A percentile compares a stretch with the other conserved stretches of the same genome.
phyloP scores from a whole-genome alignment of 1,284 basidiomycete genomes.

The Trichosporon asahii region DNA sequence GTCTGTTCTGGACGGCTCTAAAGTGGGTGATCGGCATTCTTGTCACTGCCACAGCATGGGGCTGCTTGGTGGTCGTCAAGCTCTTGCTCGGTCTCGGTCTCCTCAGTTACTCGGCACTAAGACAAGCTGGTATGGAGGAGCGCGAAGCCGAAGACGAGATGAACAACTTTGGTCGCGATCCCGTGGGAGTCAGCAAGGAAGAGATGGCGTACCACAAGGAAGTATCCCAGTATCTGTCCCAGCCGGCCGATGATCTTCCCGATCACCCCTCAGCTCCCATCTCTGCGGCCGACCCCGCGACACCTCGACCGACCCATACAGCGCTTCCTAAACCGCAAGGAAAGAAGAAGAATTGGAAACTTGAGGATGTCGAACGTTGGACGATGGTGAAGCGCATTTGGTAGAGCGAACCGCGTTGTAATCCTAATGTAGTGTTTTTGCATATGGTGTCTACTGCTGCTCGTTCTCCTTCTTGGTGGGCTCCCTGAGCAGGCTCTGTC shows the following conservation, averaged over 20 bases:
- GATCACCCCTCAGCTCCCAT: slow-evolving; percentile 50
- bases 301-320: slow-evolving; percentile 46
- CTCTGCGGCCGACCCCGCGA: neutral
- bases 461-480: slow-evolving; percentile 20
- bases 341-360: slow-evolving; percentile 60
- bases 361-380: slow-evolving; percentile 84
- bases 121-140: slow-evolving; percentile 71
- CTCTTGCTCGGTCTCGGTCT: slow-evolving; percentile 82
- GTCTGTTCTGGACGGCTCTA: slow-evolving; percentile 54
- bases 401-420: slow-evolving; percentile 51
- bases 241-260: slow-evolving; percentile 64
- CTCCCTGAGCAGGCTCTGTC: slow-evolving; percentile 32
- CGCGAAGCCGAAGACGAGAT: slow-evolving; percentile 67
- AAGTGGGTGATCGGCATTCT: slow-evolving; percentile 61
- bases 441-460: slow-evolving; percentile 23
- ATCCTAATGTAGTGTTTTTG: slow-evolving; percentile 21
- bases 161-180: slow-evolving; percentile 78
- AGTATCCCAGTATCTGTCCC: slow-evolving; percentile 67
- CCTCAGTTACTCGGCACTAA: slow-evolving; percentile 72
- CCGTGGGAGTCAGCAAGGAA: slow-evolving; percentile 80
- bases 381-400: slow-evolving; percentile 93
- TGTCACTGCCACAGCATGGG: slow-evolving; percentile 70
- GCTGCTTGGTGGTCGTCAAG: slow-evolving; percentile 79
- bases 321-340: slow-evolving; percentile 57
- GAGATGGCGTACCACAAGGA: slow-evolving; percentile 82